Evolutionary conservation across 164 flowering plant species (phyloP), one percentile per base, ranked within the genome.

Genomic region (Cinnamomum chago): DNA sequence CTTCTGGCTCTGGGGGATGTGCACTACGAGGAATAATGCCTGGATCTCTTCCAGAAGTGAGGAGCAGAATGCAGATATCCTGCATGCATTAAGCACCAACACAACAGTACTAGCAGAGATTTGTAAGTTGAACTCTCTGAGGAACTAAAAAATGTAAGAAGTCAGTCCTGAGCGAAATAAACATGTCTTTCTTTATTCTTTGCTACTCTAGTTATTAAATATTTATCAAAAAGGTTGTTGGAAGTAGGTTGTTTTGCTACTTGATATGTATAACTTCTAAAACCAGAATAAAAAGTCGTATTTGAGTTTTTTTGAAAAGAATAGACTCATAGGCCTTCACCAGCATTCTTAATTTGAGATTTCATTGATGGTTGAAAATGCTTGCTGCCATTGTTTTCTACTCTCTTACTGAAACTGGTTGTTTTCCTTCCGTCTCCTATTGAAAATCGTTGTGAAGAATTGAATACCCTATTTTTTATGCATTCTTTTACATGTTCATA

Each of bases 1-100:
- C 87, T 69, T 87, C 88, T 20, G 79, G 79, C 35, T 87, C 88
- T 17, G 92, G 92, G 78, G 90, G 90, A 73, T 86, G 85, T 27
- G 68, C 40, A 77, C 83, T 89, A n/a, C 90, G 89, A 67, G 90
- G 93, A 76, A 89, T 79, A 60, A 89, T 89, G 55, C 93, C 90
- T 50, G 93, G 90, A 81, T 89, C 90, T 76, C 88, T 82, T 80
- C 84, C 88, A 74, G 93, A 86, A 11, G 88, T 85, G 40, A 88
- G 82, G 60, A 88, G 80, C 51, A 88, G 90, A 78, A 88, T 82
- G 68, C 81, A 13, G 35, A 87, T 28, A 68, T 77, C 80, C 88
- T 90, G 83, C 76, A 75, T 6, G 27, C 24, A 64, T 76, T 76
- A 65, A 62, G 58, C 69, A 67, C n/a, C 47, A 81, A 70, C 23